phyloP scores from a whole-genome alignment of 306 rosid species.

The Cucurbita argyrosperma region DNA sequence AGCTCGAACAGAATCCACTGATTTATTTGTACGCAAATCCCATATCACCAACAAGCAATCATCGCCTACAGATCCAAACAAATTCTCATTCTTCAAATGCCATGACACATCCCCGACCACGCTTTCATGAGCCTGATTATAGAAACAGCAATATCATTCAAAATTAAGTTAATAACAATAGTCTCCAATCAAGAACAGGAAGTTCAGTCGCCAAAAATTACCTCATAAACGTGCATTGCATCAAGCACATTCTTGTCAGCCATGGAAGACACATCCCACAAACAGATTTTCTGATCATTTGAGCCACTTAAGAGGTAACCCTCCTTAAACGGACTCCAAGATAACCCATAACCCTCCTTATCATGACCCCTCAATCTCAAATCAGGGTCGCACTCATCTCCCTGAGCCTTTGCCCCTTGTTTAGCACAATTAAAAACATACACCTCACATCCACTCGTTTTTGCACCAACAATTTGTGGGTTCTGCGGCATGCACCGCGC shows the following conservation, averaged over 20 bases:
- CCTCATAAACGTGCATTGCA: constrained; percentile 63
- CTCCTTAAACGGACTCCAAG: constrained; percentile 65
- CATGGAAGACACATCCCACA: constrained; percentile 68
- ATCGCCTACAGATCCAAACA: constrained; percentile 88
- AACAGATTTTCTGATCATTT: constrained; percentile 55
- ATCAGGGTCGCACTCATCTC: constrained; percentile 42
- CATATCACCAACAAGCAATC: constrained; percentile 67
- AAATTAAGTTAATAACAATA: neutral
- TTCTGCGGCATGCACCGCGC: constrained; percentile 88
- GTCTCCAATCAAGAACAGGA: neutral
- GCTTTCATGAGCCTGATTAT: constrained; percentile 44
- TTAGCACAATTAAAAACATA: constrained; percentile 52
- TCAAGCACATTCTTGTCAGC: constrained; percentile 44
- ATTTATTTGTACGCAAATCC: constrained; percentile 65
- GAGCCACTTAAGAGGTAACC: constrained; percentile 81
- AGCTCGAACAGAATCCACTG: constrained; percentile 52
- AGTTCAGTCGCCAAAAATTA: constrained; percentile 9
- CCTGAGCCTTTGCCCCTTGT: constrained; percentile 23
- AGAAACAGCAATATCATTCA: neutral
- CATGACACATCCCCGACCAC: constrained; percentile 76
- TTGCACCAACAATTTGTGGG: constrained; percentile 43
- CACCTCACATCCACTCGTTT: constrained; percentile 68
- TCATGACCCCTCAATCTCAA: constrained; percentile 84
- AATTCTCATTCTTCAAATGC: constrained; percentile 50
- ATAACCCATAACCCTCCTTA: constrained; percentile 82